Conservation (phyloP, 345 rosid species). For the Salix brachista region DNA sequence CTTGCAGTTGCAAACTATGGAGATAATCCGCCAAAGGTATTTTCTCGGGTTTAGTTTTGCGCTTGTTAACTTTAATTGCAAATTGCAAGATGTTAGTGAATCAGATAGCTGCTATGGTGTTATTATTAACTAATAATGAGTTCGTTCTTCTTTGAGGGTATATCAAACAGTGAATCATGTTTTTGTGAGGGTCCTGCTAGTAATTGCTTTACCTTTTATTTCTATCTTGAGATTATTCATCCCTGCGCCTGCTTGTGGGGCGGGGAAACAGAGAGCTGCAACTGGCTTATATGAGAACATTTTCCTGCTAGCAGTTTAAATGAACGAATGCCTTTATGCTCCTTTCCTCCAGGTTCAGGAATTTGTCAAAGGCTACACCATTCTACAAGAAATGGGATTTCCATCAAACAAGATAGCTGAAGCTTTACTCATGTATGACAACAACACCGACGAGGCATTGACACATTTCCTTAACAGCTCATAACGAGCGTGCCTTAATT, state of each 20-base stretch:
- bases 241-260: background rate
- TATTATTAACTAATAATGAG: background rate
- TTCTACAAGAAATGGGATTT: slow-evolving; percentile 80
- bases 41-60: background rate
- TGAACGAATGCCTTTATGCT: background rate
- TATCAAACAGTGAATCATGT: background rate
- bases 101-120: background rate
- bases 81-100: background rate
- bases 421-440: slow-evolving; percentile 59
- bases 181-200: background rate
- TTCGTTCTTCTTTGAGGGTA: background rate
- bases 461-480: slow-evolving; percentile 34
- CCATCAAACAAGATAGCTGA: slow-evolving; percentile 58
- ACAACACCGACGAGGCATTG: slow-evolving; percentile 73
- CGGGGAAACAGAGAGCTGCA: background rate
- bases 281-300: background rate
- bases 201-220: background rate
- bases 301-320: background rate
- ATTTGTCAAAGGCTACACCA: slow-evolving; percentile 53
- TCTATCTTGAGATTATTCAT: background rate
- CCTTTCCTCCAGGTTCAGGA: slow-evolving; percentile 52
- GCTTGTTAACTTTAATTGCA: background rate
- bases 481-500: background rate
- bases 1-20: slow-evolving; percentile 80
- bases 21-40: slow-evolving; percentile 79